Evolutionary conservation across 164 flowering plant species (phyloP), one percentile per base, ranked within the genome.

Genomic region (Dillenia turbinata): DNA sequence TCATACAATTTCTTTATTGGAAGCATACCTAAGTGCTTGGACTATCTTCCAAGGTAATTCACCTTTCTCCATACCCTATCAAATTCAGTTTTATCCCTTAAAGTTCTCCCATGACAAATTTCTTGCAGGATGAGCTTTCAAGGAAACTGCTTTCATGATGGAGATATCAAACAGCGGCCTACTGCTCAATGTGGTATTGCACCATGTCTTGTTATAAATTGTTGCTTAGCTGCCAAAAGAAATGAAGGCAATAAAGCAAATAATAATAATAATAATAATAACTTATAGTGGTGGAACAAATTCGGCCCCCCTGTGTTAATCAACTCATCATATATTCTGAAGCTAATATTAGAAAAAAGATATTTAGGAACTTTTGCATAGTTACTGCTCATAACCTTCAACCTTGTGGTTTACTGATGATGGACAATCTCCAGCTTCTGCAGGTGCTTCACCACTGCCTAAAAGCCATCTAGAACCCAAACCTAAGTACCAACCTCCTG

Each of bases 1-100:
- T 89, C 97, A 47, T 80, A 66, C 69, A 94, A 94, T 72, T 89
- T 85, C 64, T 85, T 94, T 49, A 74, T 68, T 69, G 97, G 98
- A 54, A 73, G 63, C 66, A 75, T 90, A 68, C 98, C 98, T 6
- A 72, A 78, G 68, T 94, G 97, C 83, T 69, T 94, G 81, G 75
- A 67, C 40, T 54, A 75, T 77, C 83, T 94, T 67, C 87, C 94
- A 47, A 81, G 89, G 98, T 90, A 75, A n/a, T 45, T 64, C 33
- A 57, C 55, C 8, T 68, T 14, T 57, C 43, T 62, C 48, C 55
- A 60, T 63, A n/a, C 22, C 49, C n/a, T 57, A 13, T 40, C 40
- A 22, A 19, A 19, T 14, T 62, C 4, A 4, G 8, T 63, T 16
- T 63, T 5, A 11, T 24, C 43, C 43, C n/a, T 45, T 6, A 24